A percentile compares a stretch with the other conserved stretches of the same genome.
These are phyloP conservation scores for Chlamydomonas reinhardtii DNA, from an alignment of 163 green algal species.

Conservation along the genomic window DNA sequence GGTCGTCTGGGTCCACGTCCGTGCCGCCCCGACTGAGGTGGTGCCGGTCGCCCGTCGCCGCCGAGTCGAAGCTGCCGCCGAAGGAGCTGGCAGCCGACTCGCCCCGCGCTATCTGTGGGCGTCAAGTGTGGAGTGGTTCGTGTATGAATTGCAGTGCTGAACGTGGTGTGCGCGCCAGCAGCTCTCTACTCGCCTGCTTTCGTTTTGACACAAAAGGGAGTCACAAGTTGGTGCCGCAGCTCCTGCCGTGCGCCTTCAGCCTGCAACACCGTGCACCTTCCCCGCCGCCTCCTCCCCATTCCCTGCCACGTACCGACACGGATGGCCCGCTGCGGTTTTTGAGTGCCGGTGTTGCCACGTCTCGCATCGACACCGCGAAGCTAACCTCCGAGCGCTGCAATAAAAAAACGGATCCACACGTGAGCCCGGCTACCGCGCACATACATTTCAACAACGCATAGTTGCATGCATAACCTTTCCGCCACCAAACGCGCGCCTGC, in stretches of 20 bases:
- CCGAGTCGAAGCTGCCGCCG: background rate
- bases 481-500: no score
- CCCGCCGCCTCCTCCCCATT: background rate
- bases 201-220: no score
- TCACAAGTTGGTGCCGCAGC: no score
- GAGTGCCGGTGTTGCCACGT: background rate
- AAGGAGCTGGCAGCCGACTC: background rate
- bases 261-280: no score
- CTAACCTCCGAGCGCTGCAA: conserved; percentile 31
- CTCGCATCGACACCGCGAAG: background rate
- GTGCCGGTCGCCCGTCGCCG: background rate
- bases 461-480: no score
- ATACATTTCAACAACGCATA: no score
- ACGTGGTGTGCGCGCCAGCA: no score
- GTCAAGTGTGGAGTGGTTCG: no score
- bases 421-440: no score
- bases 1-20: background rate
- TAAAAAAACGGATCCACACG: background rate
- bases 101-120: background rate
- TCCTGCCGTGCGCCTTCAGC: no score
- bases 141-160: no score
- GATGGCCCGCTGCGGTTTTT: background rate
- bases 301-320: background rate
- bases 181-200: background rate
- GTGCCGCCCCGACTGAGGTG: background rate